Base-by-base conservation (phyloP, 192 early-diverging fungal species). In the Podila clonocystis region DNA sequence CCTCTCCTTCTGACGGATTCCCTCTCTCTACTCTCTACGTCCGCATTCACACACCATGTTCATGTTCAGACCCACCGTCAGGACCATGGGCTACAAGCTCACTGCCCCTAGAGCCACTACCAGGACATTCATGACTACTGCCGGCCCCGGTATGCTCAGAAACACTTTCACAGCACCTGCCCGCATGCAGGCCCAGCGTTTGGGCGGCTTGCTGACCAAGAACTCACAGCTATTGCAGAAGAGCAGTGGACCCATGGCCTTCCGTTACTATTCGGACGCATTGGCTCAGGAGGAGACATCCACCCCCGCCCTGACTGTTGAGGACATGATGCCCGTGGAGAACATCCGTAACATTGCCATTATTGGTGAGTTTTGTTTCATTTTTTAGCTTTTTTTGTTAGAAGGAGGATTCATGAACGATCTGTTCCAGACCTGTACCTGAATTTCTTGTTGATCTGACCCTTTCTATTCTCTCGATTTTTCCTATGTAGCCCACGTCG, bases 401-500 rank as follows among this genome's bases (percentile, higher is more conserved):
- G 30, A 31, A 31, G 31, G 30, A 36, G 60, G 57, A 45, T 12
- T 17, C 41, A 45, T 12, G 2, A 15, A 17, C 41, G 41, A 15
- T 17, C 41, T 45, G 13, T 3, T 45, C 41, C 2, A 17, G 41
- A 45, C 41, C 17, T 45, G 41, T 45, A 45, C 41, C 41, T 45
- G 41, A 45, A 3, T 45, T 15, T 45, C 15, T 24, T 55, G n/a
- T 7, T n/a, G 29, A 28, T 50, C 63, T 33, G 12, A 49, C 9
- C 52, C n/a, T n/a, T 55, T 24, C 52, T 55, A 45, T 45, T 45
- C 11, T 45, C 41, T 15, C 41, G 34, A 17, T 49, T 45, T 12
- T 6, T 4, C 19, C 45, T 45, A n/a, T 20, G 3, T 92, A 82
- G 94, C 94, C 15, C 94, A 95, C 83, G 94, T 95, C 70, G 94